These are phyloP conservation scores for Stropharia rugosoannulata DNA, from an alignment of 768 basidiomycete genomes.

Conservation along the genomic window DNA sequence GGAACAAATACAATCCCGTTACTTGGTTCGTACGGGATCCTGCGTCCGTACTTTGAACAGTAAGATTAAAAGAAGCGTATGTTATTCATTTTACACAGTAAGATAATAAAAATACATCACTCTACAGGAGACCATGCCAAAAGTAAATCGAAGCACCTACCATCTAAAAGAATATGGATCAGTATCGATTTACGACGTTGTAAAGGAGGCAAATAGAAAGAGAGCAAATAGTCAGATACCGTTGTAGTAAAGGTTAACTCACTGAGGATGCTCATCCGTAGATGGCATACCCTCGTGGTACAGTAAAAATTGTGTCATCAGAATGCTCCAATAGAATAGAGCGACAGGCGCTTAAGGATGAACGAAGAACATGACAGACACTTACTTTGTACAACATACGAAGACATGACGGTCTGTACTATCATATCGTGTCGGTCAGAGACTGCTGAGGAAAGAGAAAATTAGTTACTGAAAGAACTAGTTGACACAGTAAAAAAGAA, in stretches of 20 bases:
- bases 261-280: not conserved
- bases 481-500: not conserved
- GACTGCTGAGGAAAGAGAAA: not conserved
- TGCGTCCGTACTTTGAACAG: no score
- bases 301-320: slow-evolving; percentile 4
- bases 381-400: not conserved
- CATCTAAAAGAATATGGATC: no score
- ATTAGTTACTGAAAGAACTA: not conserved
- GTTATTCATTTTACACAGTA: no score
- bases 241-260: slow-evolving; percentile 3
- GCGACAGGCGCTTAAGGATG: not conserved
- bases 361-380: not conserved
- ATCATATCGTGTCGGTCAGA: no score
- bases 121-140: no score
- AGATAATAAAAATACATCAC: no score
- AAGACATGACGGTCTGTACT: no score
- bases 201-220: not conserved
- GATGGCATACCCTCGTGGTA: not conserved
- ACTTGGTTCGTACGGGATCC: no score
- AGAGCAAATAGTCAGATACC: not conserved
- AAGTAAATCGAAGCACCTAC: no score
- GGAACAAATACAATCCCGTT: no score
- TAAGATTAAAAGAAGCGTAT: no score
- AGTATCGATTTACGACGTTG: no score
- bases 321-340: not conserved